These are phyloP conservation scores for Hirsutella minnesotensis DNA, from an alignment of 2,329 filamentous ascomycete species.

Conservation along the genomic window DNA sequence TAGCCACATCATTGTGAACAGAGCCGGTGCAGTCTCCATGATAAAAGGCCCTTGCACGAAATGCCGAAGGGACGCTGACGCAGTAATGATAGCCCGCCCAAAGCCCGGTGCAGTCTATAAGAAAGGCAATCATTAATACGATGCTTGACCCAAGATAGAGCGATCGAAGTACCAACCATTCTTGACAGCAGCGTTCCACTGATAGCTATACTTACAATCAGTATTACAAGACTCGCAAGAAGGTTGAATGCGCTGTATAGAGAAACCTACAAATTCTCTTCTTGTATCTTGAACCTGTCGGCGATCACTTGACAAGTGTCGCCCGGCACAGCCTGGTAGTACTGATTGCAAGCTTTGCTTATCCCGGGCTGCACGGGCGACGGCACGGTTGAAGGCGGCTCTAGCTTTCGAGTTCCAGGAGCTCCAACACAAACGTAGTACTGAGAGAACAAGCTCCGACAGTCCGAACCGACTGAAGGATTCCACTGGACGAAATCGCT, in stretches of 20 bases:
- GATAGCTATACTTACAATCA: background rate
- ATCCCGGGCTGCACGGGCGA: background rate
- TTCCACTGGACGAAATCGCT: conserved; percentile 11
- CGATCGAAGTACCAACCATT: background rate
- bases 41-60: background rate
- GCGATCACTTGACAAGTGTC: background rate
- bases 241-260: background rate
- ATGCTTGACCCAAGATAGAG: background rate
- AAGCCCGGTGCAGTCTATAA: background rate
- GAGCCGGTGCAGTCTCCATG: background rate
- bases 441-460: conserved; percentile 2
- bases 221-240: too few relatives aligned
- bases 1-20: background rate
- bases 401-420: background rate
- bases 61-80: background rate
- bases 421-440: conserved; percentile 13
- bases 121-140: background rate
- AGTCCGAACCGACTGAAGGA: conserved; percentile 5
- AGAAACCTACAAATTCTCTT: background rate
- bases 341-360: background rate
- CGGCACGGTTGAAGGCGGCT: background rate
- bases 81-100: background rate
- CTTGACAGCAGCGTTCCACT: background rate
- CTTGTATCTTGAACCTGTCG: background rate
- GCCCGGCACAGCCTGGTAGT: background rate